Evolutionary conservation across 768 basidiomycete species (phyloP), one percentile per base, ranked within the genome.

Genomic region (Psilocybe cyanescens): DNA sequence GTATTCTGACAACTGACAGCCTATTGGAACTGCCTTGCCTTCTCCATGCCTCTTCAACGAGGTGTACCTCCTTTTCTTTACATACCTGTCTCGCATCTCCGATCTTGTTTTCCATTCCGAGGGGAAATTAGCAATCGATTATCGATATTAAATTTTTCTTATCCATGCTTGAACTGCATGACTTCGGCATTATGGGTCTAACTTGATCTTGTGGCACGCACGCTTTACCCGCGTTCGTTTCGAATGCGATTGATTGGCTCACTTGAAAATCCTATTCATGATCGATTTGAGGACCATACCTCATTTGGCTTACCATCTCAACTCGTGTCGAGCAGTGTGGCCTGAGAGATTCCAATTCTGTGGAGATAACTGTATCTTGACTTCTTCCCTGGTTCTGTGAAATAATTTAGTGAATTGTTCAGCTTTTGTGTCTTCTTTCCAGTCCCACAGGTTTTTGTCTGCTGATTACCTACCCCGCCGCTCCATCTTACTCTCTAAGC

Each of bases 91-190:
- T 16, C n/a, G 41, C 41, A 44, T 44, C 8, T 11, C 41, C 41
- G 8, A 16, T 44, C 41, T 14, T 12, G 14, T 44, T 44, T 8
- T 35, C 41, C 47, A 14, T 49, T 49, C 47, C 47, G 47, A 49
- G 19, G 28, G 11, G 19, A 49, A n/a, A 24, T 29, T 24, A 35
- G n/a, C 35, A 28, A 55, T 61, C 60, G 55, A 56, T 57, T 30
- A 61, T 61, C 60, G 60, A 61, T 61, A 50, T 50, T 44, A 60
- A 55, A n/a, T 51, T 28, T 35, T 16, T 24, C 24, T 16, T 14
- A 14, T 14, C 46, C 53, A 30, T 55, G 53, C 41, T 55, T 45
- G 46, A 30, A 28, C 17, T 24, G 16, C 44, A 3, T 52, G 28
- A 6, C 39, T 52, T 17, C 33, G 5, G 33, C 45, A 30, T 24